Conservation (phyloP, 2,329 filamentous ascomycete species). For the Microcera coccophila region DNA sequence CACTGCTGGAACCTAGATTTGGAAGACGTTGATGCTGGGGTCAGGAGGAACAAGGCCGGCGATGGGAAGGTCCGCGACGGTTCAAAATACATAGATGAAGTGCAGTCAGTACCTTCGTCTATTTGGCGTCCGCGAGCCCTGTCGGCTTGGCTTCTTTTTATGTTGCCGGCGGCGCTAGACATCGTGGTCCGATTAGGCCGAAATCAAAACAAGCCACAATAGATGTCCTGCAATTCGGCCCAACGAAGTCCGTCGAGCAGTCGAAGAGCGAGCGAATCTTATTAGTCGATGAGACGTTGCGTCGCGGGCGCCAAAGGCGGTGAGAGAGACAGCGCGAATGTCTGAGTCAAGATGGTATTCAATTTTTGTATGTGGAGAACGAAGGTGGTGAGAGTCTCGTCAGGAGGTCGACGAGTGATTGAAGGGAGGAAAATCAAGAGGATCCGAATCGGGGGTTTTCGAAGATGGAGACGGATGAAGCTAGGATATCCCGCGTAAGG, state of each 20-base stretch:
- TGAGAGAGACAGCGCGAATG: not conserved
- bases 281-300: not conserved
- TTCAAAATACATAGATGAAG: too few relatives aligned
- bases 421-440: not conserved
- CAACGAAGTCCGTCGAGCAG: constrained; percentile 10
- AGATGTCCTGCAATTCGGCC: constrained; percentile 9
- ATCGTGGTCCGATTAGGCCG: constrained; percentile 12
- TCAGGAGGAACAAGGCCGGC: not conserved
- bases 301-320: not conserved
- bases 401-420: not conserved
- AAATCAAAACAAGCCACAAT: constrained; percentile 10
- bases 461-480: not conserved
- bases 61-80: too few relatives aligned
- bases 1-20: not conserved
- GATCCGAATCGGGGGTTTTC: not conserved
- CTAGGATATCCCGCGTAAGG: not conserved
- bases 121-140: not conserved
- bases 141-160: not conserved
- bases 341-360: not conserved
- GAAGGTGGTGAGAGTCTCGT: not conserved
- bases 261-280: constrained; percentile 3
- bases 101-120: not conserved
- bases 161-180: constrained; percentile 4
- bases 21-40: not conserved
- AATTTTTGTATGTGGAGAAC: too few relatives aligned